Conservation (phyloP, 1,284 basidiomycete species). For the Takashimella tepidaria region DNA sequence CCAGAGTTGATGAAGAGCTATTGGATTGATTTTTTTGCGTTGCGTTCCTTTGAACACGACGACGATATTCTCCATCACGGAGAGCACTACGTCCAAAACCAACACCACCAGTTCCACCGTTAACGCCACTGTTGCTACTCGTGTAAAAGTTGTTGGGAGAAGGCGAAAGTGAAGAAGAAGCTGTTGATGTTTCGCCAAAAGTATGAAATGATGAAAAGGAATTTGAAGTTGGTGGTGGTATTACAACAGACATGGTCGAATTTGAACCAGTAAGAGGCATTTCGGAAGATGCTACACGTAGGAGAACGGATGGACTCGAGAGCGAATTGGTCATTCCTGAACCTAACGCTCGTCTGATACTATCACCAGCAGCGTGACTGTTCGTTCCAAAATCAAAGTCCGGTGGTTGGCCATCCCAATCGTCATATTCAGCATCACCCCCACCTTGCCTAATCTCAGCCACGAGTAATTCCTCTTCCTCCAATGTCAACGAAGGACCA, state of each 20-base stretch:
- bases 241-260: constrained; percentile 8
- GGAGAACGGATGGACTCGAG: constrained; percentile 14
- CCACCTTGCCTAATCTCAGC: constrained; percentile 28
- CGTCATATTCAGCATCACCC: constrained; percentile 8
- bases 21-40: neutral
- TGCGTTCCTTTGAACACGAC: neutral
- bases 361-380: neutral
- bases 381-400: constrained; percentile 4
- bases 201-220: constrained; percentile 32
- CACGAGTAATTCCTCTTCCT: constrained; percentile 42
- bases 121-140: constrained; percentile 8
- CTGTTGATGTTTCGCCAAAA: constrained; percentile 16
- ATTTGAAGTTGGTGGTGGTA: constrained; percentile 26
- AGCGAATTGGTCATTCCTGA: constrained; percentile 11
- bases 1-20: neutral
- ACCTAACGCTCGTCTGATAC: constrained; percentile 1
- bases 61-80: neutral
- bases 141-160: constrained; percentile 3
- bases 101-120: neutral
- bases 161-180: neutral
- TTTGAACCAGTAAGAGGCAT: neutral
- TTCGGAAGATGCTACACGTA: neutral
- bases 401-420: constrained; percentile 36
- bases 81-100: neutral
- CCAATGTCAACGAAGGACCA: constrained; percentile 36